These are phyloP conservation scores for Daedaleopsis sinensis DNA, from an alignment of 768 basidiomycete genomes.

Conservation along the genomic window DNA sequence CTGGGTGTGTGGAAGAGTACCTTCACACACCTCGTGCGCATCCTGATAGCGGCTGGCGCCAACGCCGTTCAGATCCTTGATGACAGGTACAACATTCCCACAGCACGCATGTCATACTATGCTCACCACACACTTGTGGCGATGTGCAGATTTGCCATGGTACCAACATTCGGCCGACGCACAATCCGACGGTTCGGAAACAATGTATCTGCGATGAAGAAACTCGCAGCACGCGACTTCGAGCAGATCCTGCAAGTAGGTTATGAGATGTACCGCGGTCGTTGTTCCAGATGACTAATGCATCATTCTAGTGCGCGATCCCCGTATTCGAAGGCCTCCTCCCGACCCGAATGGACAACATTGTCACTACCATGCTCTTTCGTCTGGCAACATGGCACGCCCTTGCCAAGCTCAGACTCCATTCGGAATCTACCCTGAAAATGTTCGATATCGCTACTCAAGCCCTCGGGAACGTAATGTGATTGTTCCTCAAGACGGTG, in stretches of 20 bases:
- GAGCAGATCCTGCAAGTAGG: conserved; percentile 31
- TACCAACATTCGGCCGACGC: conserved; percentile 23
- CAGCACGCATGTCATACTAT: background rate
- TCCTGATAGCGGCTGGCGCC: conserved; percentile 15
- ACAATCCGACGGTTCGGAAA: conserved; percentile 26
- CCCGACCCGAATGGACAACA: conserved; percentile 20
- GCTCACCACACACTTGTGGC: background rate
- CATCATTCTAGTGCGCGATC: background rate
- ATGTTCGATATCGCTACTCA: background rate
- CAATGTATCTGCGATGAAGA: conserved; percentile 30
- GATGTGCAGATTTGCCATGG: background rate
- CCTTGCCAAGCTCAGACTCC: conserved; percentile 42
- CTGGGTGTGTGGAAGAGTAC: conserved; percentile 36
- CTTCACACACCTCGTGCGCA: conserved; percentile 30
- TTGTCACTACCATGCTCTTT: conserved; percentile 34
- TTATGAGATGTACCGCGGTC: too few relatives aligned
- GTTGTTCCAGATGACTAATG: too few relatives aligned
- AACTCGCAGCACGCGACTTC: conserved; percentile 31
- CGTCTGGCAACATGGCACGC: conserved; percentile 39
- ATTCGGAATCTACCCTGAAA: conserved; percentile 23
- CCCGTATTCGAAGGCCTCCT: background rate
- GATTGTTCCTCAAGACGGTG: background rate
- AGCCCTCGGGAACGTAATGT: background rate
- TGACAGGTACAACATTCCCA: background rate
- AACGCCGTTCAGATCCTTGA: conserved; percentile 1